Conservation (phyloP, 179 eudicot genomes). For the Gypsophila paniculata region DNA sequence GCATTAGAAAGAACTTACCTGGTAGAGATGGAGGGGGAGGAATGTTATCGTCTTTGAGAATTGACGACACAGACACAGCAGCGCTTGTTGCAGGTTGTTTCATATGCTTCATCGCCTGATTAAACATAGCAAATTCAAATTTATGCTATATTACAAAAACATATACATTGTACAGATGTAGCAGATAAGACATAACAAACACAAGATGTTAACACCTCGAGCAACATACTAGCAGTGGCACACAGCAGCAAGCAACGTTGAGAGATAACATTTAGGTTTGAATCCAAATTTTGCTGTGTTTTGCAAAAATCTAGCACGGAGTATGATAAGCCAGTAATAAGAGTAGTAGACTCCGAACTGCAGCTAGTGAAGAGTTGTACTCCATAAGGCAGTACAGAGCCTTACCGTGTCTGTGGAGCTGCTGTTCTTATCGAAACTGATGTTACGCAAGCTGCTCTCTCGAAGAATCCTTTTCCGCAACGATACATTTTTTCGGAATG, state of each 20-base stretch:
- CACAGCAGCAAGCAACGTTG: too few relatives aligned
- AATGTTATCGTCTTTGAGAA: slow-evolving; percentile 26
- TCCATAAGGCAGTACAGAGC: background rate
- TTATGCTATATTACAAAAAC: background rate
- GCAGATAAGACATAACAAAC: too few relatives aligned
- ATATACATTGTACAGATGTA: too few relatives aligned
- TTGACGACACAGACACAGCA: slow-evolving; percentile 16
- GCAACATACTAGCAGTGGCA: too few relatives aligned
- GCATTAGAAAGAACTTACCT: slow-evolving; percentile 33
- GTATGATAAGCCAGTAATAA: too few relatives aligned
- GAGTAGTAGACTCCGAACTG: background rate
- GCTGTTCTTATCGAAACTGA: slow-evolving; percentile 48
- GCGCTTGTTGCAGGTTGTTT: slow-evolving; percentile 25
- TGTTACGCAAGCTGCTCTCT: slow-evolving; percentile 32
- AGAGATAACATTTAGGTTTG: too few relatives aligned
- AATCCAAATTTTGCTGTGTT: too few relatives aligned
- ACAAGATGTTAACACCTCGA: too few relatives aligned
- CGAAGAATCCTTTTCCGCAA: slow-evolving; percentile 37
- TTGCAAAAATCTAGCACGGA: too few relatives aligned
- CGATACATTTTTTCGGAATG: slow-evolving; percentile 37
- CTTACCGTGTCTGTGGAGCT: slow-evolving; percentile 43
- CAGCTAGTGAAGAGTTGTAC: background rate
- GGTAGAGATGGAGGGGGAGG: slow-evolving; percentile 48
- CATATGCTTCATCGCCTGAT: slow-evolving; percentile 20
- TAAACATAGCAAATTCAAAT: background rate